Evolutionary conservation across 2,329 filamentous ascomycete genomes (phyloP), one percentile per base, ranked within the genome.

Genomic region (Canariomyces notabilis): DNA sequence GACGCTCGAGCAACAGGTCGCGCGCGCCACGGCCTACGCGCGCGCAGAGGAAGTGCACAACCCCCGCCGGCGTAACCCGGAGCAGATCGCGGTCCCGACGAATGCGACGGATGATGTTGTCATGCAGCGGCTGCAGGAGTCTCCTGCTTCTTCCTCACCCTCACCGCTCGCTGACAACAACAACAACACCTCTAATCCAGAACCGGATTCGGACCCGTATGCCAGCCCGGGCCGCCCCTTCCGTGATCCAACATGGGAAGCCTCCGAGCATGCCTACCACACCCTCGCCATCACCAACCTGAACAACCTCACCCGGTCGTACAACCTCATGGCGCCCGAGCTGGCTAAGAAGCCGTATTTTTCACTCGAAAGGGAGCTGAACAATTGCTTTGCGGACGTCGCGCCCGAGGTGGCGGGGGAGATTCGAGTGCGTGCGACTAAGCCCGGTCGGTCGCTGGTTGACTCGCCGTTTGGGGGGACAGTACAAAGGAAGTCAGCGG

Each of bases 341-440:
- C 75, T 95, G 2, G 90, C 91, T 2, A 94, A 93, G 67, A 95
- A 95, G 65, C 88, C 91, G 0, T 97, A 97, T 65, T 89, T 89
- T 61, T 83, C 76, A 2, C 78, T 97, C 6, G 80, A 89, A 36
- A 80, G 91, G 39, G 93, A 98, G 67, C 74, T 97, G 14, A 76
- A 75, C 22, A 74, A 79, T 2, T 96, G 90, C 63, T 97, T 83
- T 61, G 85, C 89, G 1, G 90, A 95, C 50, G 83, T 95, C 1
- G 91, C 91, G 6, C 89, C 89, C 0, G 71, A 76, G 37, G 66
- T 97, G 4, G 79, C 89, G 0, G 73, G 76, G 2, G 82, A 83
- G 51, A 93, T 97, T 50, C 75, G 76, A 47, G 76, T 86, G 21
- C 74, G 89, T 16, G 87, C 87, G 3, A 62, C 67, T 0, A 60